Conservation (phyloP, 2,329 filamentous ascomycete species). For the Talaromyces sp. region DNA sequence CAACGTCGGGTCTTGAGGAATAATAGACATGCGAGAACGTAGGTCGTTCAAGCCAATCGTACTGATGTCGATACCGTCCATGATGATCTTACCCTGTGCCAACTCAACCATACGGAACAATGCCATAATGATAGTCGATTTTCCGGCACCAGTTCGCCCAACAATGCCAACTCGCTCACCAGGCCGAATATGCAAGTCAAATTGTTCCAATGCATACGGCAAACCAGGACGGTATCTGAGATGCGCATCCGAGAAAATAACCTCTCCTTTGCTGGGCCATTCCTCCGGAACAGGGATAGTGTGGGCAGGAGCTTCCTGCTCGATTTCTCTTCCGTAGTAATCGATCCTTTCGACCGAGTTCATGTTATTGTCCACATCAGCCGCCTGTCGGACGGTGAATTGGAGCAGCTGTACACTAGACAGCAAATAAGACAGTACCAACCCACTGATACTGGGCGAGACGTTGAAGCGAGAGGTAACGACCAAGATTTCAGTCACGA, state of each 20-base stretch:
- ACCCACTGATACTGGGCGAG: constrained; percentile 73
- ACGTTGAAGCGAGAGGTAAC: constrained; percentile 56
- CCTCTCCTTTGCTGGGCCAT: constrained; percentile 27
- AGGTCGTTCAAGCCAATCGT: constrained; percentile 17
- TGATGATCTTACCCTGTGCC: constrained; percentile 14
- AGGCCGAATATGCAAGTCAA: constrained; percentile 17
- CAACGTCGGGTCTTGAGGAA: constrained; percentile 19
- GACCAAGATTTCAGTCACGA: constrained; percentile 83
- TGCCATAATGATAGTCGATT: constrained; percentile 23
- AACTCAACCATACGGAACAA: constrained; percentile 21
- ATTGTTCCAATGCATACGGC: constrained; percentile 17
- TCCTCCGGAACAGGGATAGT: constrained; percentile 27
- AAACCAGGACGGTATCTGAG: constrained; percentile 19
- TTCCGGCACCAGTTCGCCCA: constrained; percentile 23
- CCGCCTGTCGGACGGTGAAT: constrained; percentile 88
- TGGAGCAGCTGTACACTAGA: constrained; percentile 93
- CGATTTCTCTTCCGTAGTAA: constrained; percentile 70
- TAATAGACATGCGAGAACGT: constrained; percentile 19
- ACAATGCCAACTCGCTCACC: constrained; percentile 21
- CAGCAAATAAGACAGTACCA: constrained; percentile 90
- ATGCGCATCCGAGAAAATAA: constrained; percentile 17
- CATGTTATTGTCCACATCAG: constrained; percentile 83
- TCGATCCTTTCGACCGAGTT: constrained; percentile 63
- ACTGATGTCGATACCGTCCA: constrained; percentile 20
- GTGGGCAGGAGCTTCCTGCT: constrained; percentile 43